Evolutionary conservation across 2,329 filamentous ascomycete species (phyloP).

Genomic region (Fusarium anthophilum): DNA sequence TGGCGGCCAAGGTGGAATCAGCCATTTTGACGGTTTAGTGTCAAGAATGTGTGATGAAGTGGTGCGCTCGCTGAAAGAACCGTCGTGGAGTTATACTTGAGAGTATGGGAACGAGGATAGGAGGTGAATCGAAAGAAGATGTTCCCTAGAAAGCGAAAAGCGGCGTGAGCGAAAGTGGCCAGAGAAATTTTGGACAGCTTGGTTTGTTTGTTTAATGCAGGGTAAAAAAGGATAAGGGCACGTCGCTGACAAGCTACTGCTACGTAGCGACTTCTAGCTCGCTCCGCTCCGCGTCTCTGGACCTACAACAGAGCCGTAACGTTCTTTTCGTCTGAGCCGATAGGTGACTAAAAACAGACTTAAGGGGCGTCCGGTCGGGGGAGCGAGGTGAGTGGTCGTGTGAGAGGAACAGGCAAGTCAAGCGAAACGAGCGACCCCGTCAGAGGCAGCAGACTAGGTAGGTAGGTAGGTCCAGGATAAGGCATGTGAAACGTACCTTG

Average conservation of each 20-base stretch:
- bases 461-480: conserved; percentile 9
- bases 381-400: conserved; percentile 29
- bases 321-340: conserved; percentile 13
- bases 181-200: conserved; percentile 34
- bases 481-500: conserved; percentile 30
- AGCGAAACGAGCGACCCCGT: conserved; percentile 38
- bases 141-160: conserved; percentile 34
- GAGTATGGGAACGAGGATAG: conserved; percentile 5
- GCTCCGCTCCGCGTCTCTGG: conserved; percentile 28
- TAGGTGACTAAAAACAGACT: conserved; percentile 21
- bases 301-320: conserved; percentile 20
- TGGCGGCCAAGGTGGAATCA: conserved; percentile 50
- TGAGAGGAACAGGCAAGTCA: conserved; percentile 38
- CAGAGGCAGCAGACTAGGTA: conserved; percentile 8
- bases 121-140: conserved; percentile 25
- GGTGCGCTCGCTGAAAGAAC: conserved; percentile 19
- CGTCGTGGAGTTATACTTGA: conserved; percentile 5
- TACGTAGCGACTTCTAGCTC: conserved; percentile 33
- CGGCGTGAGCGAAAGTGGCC: conserved; percentile 42
- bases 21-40: conserved; percentile 43
- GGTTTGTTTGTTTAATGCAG: conserved; percentile 21
- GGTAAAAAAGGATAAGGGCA: conserved; percentile 31
- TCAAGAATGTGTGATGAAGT: conserved; percentile 10
- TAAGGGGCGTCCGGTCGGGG: conserved; percentile 36
- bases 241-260: conserved; percentile 18